A percentile compares a stretch with the other conserved stretches of the same genome.
Evolutionary conservation across 2,329 filamentous ascomycete species (phyloP).

Genomic region (Acephala macrosclerotiorum): DNA sequence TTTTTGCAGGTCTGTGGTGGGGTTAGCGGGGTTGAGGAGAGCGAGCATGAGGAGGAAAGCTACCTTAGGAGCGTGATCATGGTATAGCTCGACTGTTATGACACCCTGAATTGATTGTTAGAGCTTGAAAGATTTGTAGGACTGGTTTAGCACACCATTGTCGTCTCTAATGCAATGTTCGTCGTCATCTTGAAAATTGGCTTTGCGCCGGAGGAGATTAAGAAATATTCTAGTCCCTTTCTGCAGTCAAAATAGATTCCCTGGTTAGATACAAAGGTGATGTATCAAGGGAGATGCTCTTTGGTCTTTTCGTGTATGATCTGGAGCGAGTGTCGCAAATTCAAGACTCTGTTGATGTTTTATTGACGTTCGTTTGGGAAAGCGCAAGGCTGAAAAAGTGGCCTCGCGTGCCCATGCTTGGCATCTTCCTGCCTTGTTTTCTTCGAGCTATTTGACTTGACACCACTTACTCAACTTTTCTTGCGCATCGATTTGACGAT

Average conservation of each 20-base stretch:
- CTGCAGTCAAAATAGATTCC: neutral
- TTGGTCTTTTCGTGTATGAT: neutral
- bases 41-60: conserved; percentile 13
- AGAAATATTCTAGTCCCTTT: neutral
- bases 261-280: neutral
- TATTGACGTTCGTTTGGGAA: conserved; percentile 11
- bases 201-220: conserved; percentile 25
- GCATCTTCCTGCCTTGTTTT: conserved; percentile 1
- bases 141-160: conserved; percentile 66
- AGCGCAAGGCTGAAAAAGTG: conserved; percentile 33
- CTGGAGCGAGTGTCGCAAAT: neutral
- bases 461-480: neutral
- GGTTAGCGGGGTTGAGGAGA: conserved; percentile 17
- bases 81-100: conserved; percentile 90
- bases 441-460: neutral
- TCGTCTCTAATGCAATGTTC: conserved; percentile 82
- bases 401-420: conserved; percentile 4
- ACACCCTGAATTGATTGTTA: conserved; percentile 65
- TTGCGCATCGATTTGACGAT: neutral
- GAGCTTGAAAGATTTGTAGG: neutral
- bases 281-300: neutral
- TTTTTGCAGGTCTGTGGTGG: conserved; percentile 76
- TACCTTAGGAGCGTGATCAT: conserved; percentile 79
- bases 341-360: conserved; percentile 25
- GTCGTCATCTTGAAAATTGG: conserved; percentile 67